Conservation (phyloP, 2,329 filamentous ascomycete species). For the Pseudocercospora musae region DNA sequence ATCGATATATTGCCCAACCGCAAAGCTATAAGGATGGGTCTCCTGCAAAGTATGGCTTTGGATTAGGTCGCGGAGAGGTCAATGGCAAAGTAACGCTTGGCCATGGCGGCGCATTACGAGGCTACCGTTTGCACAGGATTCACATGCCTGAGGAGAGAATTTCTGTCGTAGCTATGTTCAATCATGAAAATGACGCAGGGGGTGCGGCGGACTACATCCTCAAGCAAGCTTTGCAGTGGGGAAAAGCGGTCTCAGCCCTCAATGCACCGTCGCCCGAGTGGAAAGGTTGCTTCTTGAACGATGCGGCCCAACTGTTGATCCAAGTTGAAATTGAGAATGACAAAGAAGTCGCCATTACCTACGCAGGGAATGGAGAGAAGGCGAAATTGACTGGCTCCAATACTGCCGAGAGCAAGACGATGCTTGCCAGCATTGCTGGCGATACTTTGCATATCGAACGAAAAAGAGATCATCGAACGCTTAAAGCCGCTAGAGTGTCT, state of each 20-base stretch:
- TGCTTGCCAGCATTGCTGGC: constrained; percentile 33
- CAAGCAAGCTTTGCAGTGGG: constrained; percentile 29
- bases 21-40: constrained; percentile 37
- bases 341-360: constrained; percentile 19
- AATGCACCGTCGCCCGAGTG: constrained; percentile 23
- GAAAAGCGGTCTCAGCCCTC: constrained; percentile 20
- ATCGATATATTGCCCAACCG: constrained; percentile 31
- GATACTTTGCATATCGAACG: constrained; percentile 26
- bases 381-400: constrained; percentile 1
- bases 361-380: constrained; percentile 10
- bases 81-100: constrained; percentile 31
- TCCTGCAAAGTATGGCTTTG: constrained; percentile 39
- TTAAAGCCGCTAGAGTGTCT: neutral
- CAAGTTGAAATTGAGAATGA: constrained; percentile 24
- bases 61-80: constrained; percentile 33
- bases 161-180: constrained; percentile 43
- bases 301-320: constrained; percentile 36
- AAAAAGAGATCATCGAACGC: constrained; percentile 21
- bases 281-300: constrained; percentile 41
- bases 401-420: constrained; percentile 25
- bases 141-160: constrained; percentile 38
- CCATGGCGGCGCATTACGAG: constrained; percentile 44
- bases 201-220: constrained; percentile 34
- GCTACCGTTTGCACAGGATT: constrained; percentile 39
- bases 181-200: constrained; percentile 37